Conservation (phyloP, 2,329 filamentous ascomycete species). For the Pseudopyricularia javanii region DNA sequence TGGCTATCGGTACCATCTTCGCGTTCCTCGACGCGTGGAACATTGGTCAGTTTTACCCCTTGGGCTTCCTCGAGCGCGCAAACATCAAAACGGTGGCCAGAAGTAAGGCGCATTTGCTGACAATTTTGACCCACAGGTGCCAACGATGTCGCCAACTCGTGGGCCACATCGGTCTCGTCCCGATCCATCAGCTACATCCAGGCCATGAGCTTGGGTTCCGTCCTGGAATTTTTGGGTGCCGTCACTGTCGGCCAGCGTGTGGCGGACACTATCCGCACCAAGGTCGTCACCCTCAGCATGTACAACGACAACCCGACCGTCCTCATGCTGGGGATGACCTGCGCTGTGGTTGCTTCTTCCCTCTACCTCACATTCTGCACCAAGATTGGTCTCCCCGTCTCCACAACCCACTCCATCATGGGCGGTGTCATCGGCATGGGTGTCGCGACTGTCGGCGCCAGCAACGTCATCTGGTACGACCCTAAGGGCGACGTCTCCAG, state of each 20-base stretch:
- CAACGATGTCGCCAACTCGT: neutral
- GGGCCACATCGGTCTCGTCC: neutral
- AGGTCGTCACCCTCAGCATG: neutral
- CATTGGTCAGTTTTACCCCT: constrained; percentile 31
- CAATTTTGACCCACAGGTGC: too few relatives aligned
- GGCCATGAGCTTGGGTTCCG: neutral
- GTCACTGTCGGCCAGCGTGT: neutral
- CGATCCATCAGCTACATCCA: neutral
- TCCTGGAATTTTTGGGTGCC: neutral
- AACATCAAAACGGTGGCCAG: too few relatives aligned
- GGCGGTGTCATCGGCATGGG: constrained; percentile 44
- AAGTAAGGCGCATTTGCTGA: too few relatives aligned
- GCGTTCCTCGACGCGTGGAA: constrained; percentile 57
- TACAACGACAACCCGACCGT: constrained; percentile 18
- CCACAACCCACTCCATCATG: constrained; percentile 43
- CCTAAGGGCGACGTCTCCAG: too few relatives aligned
- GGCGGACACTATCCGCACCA: neutral
- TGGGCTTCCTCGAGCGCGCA: neutral
- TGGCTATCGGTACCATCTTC: constrained; percentile 52
- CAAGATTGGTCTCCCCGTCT: constrained; percentile 6
- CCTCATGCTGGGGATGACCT: constrained; percentile 47
- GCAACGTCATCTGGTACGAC: constrained; percentile 42
- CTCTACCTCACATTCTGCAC: constrained; percentile 46
- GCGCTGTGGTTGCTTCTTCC: constrained; percentile 39
- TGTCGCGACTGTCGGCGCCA: constrained; percentile 32